A percentile compares a stretch with the other conserved stretches of the same genome.
phyloP scores from a whole-genome alignment of 192 early-diverging fungal genomes.

The Paraglomus occultum region DNA sequence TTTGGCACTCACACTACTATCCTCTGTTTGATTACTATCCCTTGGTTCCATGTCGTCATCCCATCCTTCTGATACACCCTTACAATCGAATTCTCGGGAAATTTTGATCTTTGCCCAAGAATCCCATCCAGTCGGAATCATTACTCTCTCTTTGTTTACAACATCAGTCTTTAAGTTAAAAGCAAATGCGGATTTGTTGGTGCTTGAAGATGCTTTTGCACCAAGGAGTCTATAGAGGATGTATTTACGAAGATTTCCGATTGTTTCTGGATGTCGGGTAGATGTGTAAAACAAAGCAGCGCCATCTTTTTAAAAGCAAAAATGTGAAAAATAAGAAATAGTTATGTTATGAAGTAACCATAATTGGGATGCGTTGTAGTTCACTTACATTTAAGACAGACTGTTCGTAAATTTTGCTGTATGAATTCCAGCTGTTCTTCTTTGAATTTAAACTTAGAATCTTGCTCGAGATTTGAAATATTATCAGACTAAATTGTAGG shows the following conservation, averaged over 20 bases:
- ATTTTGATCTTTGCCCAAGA: conserved; percentile 83
- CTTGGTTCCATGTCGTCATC: conserved; percentile 48
- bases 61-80: conserved; percentile 60
- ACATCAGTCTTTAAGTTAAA: conserved; percentile 74
- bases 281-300: conserved; percentile 91
- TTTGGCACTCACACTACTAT: conserved; percentile 48
- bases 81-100: conserved; percentile 71
- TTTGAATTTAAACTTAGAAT: conserved; percentile 63
- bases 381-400: conserved; percentile 83
- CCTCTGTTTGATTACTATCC: conserved; percentile 27
- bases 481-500: conserved; percentile 56
- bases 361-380: background rate
- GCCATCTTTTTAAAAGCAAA: conserved; percentile 58
- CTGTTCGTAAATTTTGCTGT: conserved; percentile 85
- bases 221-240: conserved; percentile 71
- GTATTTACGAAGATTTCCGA: conserved; percentile 74
- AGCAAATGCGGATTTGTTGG: conserved; percentile 41
- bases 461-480: conserved; percentile 72
- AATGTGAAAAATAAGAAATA: background rate
- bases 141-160: conserved; percentile 82
- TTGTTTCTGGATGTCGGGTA: conserved; percentile 73
- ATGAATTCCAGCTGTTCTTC: conserved; percentile 97
- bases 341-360: background rate
- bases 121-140: conserved; percentile 95
- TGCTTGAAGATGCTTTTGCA: conserved; percentile 25